Conservation (phyloP, 352 stramenopile genomes). For the Plasmopara viticola region DNA sequence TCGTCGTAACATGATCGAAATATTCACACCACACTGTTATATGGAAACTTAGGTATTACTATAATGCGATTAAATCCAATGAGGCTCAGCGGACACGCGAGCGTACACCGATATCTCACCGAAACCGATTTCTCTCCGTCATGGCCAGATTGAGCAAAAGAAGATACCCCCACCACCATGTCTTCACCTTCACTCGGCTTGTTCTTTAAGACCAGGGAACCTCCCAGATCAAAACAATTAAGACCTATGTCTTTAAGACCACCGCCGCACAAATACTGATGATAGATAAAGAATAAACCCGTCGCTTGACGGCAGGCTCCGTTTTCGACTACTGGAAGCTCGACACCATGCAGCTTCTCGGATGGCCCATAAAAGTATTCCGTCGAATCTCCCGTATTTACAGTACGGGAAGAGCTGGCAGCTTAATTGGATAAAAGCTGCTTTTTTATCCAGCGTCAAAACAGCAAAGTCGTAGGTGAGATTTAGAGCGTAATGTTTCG, state of each 20-base stretch:
- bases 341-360: not conserved
- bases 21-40: too few relatives aligned
- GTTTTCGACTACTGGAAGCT: not conserved
- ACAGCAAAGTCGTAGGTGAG: too few relatives aligned
- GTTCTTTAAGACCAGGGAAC: not conserved
- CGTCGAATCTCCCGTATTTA: not conserved
- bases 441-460: too few relatives aligned
- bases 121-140: not conserved
- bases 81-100: not conserved
- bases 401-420: not conserved
- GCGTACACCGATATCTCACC: not conserved
- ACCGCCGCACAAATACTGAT: not conserved
- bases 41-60: too few relatives aligned
- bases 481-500: not conserved
- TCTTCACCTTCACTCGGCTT: not conserved
- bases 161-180: not conserved
- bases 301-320: not conserved
- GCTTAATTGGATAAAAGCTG: not conserved
- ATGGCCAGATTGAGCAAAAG: not conserved
- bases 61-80: not conserved
- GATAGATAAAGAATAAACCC: not conserved
- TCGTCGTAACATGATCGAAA: too few relatives aligned
- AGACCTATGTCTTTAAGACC: not conserved
- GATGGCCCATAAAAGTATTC: not conserved
- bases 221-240: not conserved